phyloP scores from a whole-genome alignment of 805 yeast genomes.

The Kuraishia ogatae region DNA sequence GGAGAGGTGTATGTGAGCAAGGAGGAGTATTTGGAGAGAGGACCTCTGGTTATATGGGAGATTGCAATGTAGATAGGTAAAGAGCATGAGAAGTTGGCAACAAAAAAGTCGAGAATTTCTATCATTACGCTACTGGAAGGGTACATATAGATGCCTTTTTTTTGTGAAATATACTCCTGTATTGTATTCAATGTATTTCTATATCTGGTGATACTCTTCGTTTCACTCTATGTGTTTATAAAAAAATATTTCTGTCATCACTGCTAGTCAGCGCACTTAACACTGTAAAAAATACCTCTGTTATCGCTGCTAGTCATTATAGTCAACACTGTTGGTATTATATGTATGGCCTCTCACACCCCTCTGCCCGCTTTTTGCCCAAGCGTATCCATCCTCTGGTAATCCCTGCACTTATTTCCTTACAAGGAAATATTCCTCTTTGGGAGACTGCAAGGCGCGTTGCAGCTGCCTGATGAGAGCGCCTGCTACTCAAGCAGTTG shows the following conservation, averaged over 20 bases:
- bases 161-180: background rate
- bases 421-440: background rate
- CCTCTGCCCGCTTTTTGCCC: too few relatives aligned
- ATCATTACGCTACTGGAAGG: too few relatives aligned
- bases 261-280: background rate
- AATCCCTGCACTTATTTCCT: background rate
- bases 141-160: too few relatives aligned
- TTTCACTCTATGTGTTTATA: too few relatives aligned
- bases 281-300: background rate
- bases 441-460: background rate
- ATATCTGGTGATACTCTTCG: too few relatives aligned
- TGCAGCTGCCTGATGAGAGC: background rate
- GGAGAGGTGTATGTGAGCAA: constrained; percentile 58
- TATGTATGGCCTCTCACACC: too few relatives aligned
- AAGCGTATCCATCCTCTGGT: background rate
- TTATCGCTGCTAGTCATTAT: background rate
- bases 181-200: background rate
- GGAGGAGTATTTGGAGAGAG: constrained; percentile 66
- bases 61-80: background rate
- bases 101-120: too few relatives aligned
- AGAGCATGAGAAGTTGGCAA: too few relatives aligned
- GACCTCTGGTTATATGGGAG: constrained; percentile 82
- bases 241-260: too few relatives aligned
- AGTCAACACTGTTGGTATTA: too few relatives aligned
- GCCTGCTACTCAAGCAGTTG: background rate